Evolutionary conservation across 2,329 filamentous ascomycete genomes (phyloP).

Genomic region (Drechmeria coniospora): DNA sequence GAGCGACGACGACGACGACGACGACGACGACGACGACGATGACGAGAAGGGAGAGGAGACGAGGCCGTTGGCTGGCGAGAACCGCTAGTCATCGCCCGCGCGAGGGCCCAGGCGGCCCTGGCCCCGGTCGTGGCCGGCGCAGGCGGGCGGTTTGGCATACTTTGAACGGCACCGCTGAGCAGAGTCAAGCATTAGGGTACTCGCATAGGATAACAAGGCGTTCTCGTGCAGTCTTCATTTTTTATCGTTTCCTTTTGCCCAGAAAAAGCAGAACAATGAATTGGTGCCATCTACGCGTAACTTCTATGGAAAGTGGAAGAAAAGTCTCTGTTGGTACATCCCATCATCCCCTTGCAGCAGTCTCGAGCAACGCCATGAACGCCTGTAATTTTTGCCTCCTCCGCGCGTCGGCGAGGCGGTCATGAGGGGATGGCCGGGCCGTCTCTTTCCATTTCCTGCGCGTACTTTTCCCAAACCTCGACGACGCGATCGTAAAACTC

Average conservation of each 20-base stretch:
- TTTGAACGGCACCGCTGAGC: no score
- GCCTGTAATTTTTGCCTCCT: no score
- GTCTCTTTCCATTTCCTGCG: slow-evolving; percentile 73
- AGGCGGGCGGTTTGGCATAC: neutral
- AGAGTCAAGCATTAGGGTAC: no score
- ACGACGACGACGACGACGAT: slow-evolving; percentile 3
- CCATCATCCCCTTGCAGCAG: no score
- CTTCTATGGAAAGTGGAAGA: no score
- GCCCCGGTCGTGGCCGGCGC: neutral
- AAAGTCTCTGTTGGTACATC: no score
- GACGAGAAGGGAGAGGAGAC: slow-evolving; percentile 9
- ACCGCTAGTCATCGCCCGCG: neutral
- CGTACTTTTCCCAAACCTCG: slow-evolving; percentile 76
- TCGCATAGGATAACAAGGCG: no score
- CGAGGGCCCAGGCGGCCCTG: neutral
- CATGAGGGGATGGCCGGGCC: no score
- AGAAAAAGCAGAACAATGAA: neutral
- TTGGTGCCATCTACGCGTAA: neutral
- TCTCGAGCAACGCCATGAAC: no score
- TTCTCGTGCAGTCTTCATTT: neutral
- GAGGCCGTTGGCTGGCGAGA: slow-evolving; percentile 8
- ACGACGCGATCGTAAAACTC: slow-evolving; percentile 70
- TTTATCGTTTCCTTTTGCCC: neutral
- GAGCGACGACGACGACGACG: slow-evolving; percentile 22
- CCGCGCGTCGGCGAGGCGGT: no score